Percentiles rank a stretch among this genome's conserved stretches.
Conservation (phyloP, 495 filamentous ascomycete genomes). For the Cetradonia linearis region DNA sequence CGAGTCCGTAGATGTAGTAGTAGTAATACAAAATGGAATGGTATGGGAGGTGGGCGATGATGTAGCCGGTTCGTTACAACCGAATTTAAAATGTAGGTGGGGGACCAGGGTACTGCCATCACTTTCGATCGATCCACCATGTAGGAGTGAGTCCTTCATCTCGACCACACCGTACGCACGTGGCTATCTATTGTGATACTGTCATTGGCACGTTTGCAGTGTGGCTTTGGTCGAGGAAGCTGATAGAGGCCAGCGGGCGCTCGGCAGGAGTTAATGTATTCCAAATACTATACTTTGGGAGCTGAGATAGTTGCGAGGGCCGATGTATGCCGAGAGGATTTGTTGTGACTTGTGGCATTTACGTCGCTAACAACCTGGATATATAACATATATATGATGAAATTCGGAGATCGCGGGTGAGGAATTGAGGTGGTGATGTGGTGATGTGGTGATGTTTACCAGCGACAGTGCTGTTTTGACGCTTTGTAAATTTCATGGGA, state of each 20-base stretch:
- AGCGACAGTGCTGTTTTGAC: too few species aligned
- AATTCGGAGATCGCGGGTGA: not conserved
- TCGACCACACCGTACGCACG: not conserved
- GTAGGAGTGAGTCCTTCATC: not conserved
- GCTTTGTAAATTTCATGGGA: too few species aligned
- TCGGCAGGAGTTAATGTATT: not conserved
- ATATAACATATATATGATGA: not conserved
- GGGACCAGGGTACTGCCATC: too few species aligned
- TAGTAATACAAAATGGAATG: not conserved
- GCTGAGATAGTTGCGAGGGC: not conserved
- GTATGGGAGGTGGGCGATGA: not conserved
- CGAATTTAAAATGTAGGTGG: too few species aligned
- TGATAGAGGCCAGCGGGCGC: conserved; percentile 1
- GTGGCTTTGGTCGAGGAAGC: not conserved
- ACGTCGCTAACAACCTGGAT: not conserved
- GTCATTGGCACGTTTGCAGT: not conserved
- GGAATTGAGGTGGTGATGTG: not conserved
- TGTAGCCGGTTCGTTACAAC: not conserved
- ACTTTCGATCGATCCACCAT: not conserved
- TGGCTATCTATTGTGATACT: not conserved
- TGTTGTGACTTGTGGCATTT: not conserved
- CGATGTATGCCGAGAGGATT: not conserved
- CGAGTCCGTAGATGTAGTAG: not conserved
- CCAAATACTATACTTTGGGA: not conserved
- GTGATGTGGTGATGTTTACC: too few species aligned